Conservation (phyloP, 768 basidiomycete genomes). For the Tephrocybe sp. region DNA sequence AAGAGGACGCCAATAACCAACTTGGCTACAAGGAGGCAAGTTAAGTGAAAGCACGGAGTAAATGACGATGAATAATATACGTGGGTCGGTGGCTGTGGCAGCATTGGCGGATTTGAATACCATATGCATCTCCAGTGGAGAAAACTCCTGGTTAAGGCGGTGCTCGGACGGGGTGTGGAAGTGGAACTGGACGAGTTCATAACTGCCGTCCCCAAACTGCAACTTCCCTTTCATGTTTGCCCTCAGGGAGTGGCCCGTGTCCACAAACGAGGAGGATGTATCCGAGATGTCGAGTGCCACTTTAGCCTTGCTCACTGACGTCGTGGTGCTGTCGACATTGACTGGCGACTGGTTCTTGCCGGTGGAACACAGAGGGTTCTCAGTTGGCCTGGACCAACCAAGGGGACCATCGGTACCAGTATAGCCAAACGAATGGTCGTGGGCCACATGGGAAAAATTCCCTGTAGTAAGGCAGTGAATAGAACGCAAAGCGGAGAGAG, state of each 20-base stretch:
- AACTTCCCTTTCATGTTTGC: neutral
- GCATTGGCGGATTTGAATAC: conserved; percentile 4
- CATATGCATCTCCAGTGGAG: conserved; percentile 14
- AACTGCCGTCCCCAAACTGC: neutral
- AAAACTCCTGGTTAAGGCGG: conserved; percentile 6
- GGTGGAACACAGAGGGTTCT: conserved; percentile 8
- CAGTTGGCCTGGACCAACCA: conserved; percentile 5
- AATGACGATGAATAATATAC: no score
- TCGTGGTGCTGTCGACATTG: conserved; percentile 1
- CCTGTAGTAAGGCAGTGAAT: no score
- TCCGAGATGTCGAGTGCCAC: conserved; percentile 3
- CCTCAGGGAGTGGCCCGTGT: conserved; percentile 2
- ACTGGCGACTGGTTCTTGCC: conserved; percentile 12
- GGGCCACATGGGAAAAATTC: neutral
- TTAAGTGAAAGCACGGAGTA: no score
- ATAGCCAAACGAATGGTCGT: neutral
- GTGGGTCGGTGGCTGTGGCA: no score
- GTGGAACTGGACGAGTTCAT: conserved; percentile 11
- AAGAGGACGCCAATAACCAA: conserved; percentile 9
- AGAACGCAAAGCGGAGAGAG: neutral
- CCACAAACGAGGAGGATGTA: neutral
- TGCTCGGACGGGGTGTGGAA: conserved; percentile 17
- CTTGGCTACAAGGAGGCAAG: no score
- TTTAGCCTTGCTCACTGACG: neutral
- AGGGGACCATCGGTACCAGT: conserved; percentile 11